A percentile compares a stretch with the other conserved stretches of the same genome.
Conservation (phyloP, 768 basidiomycete species). For the Pulveroboletus sp. region DNA sequence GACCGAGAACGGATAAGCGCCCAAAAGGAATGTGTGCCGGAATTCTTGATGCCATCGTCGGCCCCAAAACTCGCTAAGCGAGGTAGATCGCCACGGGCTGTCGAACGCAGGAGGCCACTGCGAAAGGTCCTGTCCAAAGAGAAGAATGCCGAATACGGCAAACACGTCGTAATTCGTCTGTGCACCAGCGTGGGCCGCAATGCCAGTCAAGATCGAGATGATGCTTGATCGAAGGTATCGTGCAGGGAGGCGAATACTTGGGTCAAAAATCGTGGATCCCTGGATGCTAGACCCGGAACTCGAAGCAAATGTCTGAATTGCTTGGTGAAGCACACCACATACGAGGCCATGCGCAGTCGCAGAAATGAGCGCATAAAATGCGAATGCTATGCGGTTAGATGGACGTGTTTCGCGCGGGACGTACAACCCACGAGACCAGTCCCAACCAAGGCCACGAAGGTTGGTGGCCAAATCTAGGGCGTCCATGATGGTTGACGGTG, state of each 20-base stretch:
- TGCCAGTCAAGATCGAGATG: slow-evolving; percentile 41
- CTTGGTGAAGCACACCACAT: slow-evolving; percentile 45
- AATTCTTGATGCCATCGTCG: slow-evolving; percentile 37
- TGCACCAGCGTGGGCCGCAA: slow-evolving; percentile 44
- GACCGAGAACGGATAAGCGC: slow-evolving; percentile 24
- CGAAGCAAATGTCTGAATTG: slow-evolving; percentile 45
- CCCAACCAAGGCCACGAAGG: slow-evolving; percentile 62
- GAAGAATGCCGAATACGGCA: slow-evolving; percentile 19
- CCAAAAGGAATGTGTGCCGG: slow-evolving; percentile 30
- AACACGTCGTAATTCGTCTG: slow-evolving; percentile 28
- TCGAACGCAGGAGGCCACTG: slow-evolving; percentile 33
- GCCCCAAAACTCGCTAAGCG: slow-evolving; percentile 35
- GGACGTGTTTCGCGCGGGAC: slow-evolving; percentile 40
- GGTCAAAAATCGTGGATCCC: slow-evolving; percentile 30
- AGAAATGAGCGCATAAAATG: slow-evolving; percentile 33
- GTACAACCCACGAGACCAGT: slow-evolving; percentile 43
- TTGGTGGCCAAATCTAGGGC: slow-evolving; percentile 49
- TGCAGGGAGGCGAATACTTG: slow-evolving; percentile 22
- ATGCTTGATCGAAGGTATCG: slow-evolving; percentile 39
- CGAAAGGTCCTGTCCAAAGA: slow-evolving; percentile 25
- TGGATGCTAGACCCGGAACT: slow-evolving; percentile 23
- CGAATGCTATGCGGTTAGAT: slow-evolving; percentile 37
- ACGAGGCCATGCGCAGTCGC: slow-evolving; percentile 34
- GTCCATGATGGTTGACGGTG: slow-evolving; percentile 26
- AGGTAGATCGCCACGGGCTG: slow-evolving; percentile 32